Conservation (phyloP, 371 early-diverging fungal genomes). For the Synchytrium microbalum region DNA sequence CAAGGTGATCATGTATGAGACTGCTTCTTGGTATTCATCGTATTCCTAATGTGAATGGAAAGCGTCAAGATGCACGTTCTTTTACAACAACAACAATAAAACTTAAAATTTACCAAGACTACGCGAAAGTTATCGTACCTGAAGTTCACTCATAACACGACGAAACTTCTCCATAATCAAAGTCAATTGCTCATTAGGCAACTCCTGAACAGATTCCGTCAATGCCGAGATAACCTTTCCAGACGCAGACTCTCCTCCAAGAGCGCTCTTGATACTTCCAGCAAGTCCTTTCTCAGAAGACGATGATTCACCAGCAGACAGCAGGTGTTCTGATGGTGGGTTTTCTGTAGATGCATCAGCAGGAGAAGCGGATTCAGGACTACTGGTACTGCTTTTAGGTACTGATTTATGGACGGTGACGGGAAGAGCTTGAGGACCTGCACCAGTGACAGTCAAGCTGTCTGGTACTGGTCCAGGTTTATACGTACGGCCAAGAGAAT, state of each 20-base stretch:
- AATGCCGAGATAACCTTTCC: constrained; percentile 4
- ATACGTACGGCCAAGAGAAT: constrained; percentile 8
- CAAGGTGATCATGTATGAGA: constrained; percentile 34
- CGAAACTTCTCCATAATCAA: constrained; percentile 13
- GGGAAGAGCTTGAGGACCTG: neutral
- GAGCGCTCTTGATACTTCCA: constrained; percentile 1
- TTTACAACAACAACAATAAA: no score
- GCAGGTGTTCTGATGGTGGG: neutral
- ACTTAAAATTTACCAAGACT: no score
- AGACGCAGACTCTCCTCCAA: constrained; percentile 4
- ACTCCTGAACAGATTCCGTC: constrained; percentile 9
- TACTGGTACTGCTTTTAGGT: neutral
- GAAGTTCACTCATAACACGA: constrained; percentile 17
- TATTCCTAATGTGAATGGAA: no score
- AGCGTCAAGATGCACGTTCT: no score
- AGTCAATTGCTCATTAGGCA: constrained; percentile 5
- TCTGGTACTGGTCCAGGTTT: constrained; percentile 9
- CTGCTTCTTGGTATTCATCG: constrained; percentile 44
- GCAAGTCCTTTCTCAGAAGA: neutral
- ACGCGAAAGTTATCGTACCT: constrained; percentile 25
- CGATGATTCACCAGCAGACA: neutral
- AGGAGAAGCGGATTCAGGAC: neutral
- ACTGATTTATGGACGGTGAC: constrained; percentile 1
- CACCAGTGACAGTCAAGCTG: constrained; percentile 9
- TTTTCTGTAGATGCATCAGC: neutral